These are phyloP conservation scores for Physcia stellaris DNA, from an alignment of 495 filamentous ascomycete genomes.

Conservation along the genomic window DNA sequence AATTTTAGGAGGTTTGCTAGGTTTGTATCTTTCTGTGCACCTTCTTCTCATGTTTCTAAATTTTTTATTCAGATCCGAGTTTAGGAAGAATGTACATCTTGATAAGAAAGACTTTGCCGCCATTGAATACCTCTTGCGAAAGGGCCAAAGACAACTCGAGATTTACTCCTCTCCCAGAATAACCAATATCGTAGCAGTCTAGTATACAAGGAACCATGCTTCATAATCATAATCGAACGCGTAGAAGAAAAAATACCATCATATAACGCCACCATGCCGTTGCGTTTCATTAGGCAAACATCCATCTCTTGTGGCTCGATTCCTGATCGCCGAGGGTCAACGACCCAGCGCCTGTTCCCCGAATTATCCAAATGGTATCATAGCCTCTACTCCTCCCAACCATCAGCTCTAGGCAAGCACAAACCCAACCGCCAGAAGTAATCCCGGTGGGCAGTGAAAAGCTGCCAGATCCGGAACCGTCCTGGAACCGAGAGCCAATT, in stretches of 20 bases:
- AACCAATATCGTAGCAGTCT: slow-evolving; percentile 72
- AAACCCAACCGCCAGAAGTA: slow-evolving; percentile 91
- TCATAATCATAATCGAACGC: too few species aligned
- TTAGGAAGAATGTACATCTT: slow-evolving; percentile 52
- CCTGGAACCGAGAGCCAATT: slow-evolving; percentile 38
- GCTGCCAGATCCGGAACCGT: slow-evolving; percentile 65
- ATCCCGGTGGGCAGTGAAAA: slow-evolving; percentile 90
- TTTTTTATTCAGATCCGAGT: slow-evolving; percentile 36
- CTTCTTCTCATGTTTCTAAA: slow-evolving; percentile 6
- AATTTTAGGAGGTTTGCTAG: slow-evolving; percentile 44
- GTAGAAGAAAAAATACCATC: too few species aligned
- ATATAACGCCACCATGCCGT: too few species aligned
- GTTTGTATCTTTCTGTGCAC: slow-evolving; percentile 23
- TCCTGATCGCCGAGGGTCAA: too few species aligned
- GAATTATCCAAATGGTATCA: too few species aligned
- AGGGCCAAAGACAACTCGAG: slow-evolving; percentile 74
- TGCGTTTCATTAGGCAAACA: too few species aligned
- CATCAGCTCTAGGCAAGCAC: slow-evolving; percentile 77
- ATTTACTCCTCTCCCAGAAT: slow-evolving; percentile 72
- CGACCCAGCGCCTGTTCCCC: too few species aligned
- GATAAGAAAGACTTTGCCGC: slow-evolving; percentile 81
- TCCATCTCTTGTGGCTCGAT: too few species aligned
- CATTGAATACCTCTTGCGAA: slow-evolving; percentile 78
- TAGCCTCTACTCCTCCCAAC: slow-evolving; percentile 50
- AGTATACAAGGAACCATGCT: too few species aligned